phyloP scores from a whole-genome alignment of 331 rosid species.

The Acacia pycnantha region DNA sequence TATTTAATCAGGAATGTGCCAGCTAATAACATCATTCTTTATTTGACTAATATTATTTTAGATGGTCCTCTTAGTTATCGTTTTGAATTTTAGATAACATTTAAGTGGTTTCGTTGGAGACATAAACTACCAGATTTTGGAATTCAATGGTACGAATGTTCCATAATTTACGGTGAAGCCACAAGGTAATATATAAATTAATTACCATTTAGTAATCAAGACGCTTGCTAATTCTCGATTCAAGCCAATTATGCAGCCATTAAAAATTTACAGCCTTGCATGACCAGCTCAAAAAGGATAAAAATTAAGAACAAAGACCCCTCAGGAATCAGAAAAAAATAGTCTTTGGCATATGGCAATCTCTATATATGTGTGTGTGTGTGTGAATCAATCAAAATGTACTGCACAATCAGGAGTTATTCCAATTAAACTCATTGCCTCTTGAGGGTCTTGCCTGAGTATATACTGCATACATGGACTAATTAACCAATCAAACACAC shows the following conservation, averaged over 20 bases:
- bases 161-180: not conserved
- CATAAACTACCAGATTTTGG: not conserved
- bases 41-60: not conserved
- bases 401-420: constrained; percentile 1
- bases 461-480: not conserved
- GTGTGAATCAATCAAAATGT: not conserved
- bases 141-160: constrained; percentile 4
- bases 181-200: constrained; percentile 1
- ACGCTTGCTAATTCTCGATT: constrained; percentile 12
- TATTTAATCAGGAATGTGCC: not conserved
- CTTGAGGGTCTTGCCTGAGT: constrained; percentile 13
- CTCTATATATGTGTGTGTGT: no score
- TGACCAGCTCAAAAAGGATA: constrained; percentile 35
- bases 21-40: not conserved
- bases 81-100: not conserved
- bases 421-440: constrained; percentile 26
- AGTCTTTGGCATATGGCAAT: not conserved
- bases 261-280: constrained; percentile 19
- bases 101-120: constrained; percentile 10
- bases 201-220: constrained; percentile 12
- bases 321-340: not conserved
- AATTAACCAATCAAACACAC: constrained; percentile 27
- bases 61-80: not conserved
- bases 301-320: constrained; percentile 1
- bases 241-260: constrained; percentile 14